Conservation (phyloP, 352 stramenopile genomes). For the Globisporangium acanthophoron region DNA sequence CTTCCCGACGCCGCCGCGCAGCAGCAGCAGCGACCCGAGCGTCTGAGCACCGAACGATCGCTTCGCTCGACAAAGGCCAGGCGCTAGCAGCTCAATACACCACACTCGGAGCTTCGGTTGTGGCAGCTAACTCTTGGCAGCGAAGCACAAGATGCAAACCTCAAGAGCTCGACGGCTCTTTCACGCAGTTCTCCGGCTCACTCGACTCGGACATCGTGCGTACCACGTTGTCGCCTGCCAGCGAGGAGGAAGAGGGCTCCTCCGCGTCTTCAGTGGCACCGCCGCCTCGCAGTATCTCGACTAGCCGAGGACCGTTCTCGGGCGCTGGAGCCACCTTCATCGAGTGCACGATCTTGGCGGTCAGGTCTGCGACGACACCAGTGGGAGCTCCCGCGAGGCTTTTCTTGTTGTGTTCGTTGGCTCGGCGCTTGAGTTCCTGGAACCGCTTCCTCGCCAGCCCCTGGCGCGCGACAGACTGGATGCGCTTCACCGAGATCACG, state of each 20-base stretch:
- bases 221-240: background rate
- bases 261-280: background rate
- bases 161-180: background rate
- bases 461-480: conserved; percentile 24
- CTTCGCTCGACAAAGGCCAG: too few species aligned
- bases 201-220: conserved; percentile 3
- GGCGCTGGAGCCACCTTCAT: conserved; percentile 13
- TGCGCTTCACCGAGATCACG: conserved; percentile 31
- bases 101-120: too few species aligned
- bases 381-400: background rate
- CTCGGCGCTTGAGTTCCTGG: conserved; percentile 14
- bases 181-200: background rate
- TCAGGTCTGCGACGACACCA: conserved; percentile 4
- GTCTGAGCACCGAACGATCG: too few species aligned
- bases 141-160: background rate
- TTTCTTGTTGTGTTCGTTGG: background rate
- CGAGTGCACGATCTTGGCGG: conserved; percentile 10
- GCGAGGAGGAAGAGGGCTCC: background rate
- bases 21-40: background rate
- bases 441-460: conserved; percentile 21
- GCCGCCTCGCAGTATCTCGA: conserved; percentile 1
- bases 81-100: too few species aligned
- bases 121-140: too few species aligned
- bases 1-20: conserved; percentile 2
- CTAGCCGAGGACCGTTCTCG: background rate